A percentile compares a stretch with the other conserved stretches of the same genome.
Evolutionary conservation across 306 rosid genomes (phyloP).

Genomic region (Heteromeles arbutifolia): DNA sequence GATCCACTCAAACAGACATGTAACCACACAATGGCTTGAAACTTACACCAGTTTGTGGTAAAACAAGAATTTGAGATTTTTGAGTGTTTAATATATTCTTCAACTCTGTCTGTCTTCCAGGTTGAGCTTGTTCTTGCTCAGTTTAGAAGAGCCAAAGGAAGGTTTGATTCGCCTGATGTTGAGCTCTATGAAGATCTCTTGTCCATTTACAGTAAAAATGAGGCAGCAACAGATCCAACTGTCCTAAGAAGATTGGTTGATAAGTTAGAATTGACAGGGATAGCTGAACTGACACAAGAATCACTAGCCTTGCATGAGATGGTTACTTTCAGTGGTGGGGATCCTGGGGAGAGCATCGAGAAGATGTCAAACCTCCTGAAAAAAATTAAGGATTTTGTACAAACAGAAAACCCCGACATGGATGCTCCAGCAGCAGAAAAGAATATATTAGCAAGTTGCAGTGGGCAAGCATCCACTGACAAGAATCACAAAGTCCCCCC

Average conservation of each 20-base stretch:
- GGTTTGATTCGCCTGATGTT: slow-evolving; percentile 59
- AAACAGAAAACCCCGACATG: slow-evolving; percentile 60
- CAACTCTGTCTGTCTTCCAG: slow-evolving; percentile 35
- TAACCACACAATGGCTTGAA: neutral
- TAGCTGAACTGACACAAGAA: slow-evolving; percentile 77
- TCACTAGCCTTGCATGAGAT: slow-evolving; percentile 91
- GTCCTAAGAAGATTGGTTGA: slow-evolving; percentile 60
- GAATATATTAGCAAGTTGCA: slow-evolving; percentile 37
- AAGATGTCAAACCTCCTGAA: slow-evolving; percentile 78
- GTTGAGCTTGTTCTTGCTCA: slow-evolving; percentile 93
- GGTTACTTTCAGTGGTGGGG: slow-evolving; percentile 70
- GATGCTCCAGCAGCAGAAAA: slow-evolving; percentile 40
- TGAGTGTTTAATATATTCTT: neutral
- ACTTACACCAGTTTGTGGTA: neutral
- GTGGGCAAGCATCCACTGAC: slow-evolving; percentile 39
- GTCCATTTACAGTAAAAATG: slow-evolving; percentile 49
- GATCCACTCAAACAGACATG: neutral
- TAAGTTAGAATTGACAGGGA: slow-evolving; percentile 69
- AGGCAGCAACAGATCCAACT: slow-evolving; percentile 47
- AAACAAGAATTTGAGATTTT: neutral
- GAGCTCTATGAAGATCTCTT: slow-evolving; percentile 66
- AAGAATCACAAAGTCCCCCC: slow-evolving; percentile 45
- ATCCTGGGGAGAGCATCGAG: slow-evolving; percentile 83
- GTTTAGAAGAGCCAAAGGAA: slow-evolving; percentile 88
- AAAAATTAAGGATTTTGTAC: slow-evolving; percentile 74